A percentile compares a stretch with the other conserved stretches of the same genome.
Conservation (phyloP, 495 filamentous ascomycete species). For the Amphirosellinia nigrospora region DNA sequence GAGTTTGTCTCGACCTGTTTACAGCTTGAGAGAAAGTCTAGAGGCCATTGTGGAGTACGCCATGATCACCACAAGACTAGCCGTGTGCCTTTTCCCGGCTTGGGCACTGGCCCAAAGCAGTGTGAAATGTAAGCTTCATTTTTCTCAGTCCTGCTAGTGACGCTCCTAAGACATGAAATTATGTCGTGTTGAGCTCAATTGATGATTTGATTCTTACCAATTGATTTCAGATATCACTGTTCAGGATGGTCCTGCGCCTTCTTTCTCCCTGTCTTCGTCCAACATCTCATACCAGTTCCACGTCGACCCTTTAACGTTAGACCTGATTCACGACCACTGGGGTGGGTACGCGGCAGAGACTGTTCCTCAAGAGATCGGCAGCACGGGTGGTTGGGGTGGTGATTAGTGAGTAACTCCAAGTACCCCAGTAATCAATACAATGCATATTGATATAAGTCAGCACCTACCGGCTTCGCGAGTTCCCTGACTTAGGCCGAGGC, state of each 20-base stretch:
- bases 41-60: conserved; percentile 12
- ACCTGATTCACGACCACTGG: conserved; percentile 60
- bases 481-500: conserved; percentile 61
- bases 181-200: background rate
- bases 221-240: conserved; percentile 49
- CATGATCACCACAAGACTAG: conserved; percentile 21
- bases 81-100: conserved; percentile 31
- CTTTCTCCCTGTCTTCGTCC: conserved; percentile 56
- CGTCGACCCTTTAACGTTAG: conserved; percentile 54
- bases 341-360: conserved; percentile 54
- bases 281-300: conserved; percentile 61
- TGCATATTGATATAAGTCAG: background rate
- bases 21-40: background rate
- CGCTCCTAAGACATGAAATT: background rate
- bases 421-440: background rate
- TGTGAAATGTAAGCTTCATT: conserved; percentile 33
- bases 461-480: conserved; percentile 58
- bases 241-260: conserved; percentile 45
- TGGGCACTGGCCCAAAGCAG: conserved; percentile 30
- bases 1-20: background rate
- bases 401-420: conserved; percentile 24
- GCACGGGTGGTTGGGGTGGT: conserved; percentile 54
- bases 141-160: background rate
- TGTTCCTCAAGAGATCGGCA: conserved; percentile 35
- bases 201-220: conserved; percentile 32